A percentile compares a stretch with the other conserved stretches of the same genome.
Conservation (phyloP, 169 alveolate species). For the Eimeria sp. region DNA sequence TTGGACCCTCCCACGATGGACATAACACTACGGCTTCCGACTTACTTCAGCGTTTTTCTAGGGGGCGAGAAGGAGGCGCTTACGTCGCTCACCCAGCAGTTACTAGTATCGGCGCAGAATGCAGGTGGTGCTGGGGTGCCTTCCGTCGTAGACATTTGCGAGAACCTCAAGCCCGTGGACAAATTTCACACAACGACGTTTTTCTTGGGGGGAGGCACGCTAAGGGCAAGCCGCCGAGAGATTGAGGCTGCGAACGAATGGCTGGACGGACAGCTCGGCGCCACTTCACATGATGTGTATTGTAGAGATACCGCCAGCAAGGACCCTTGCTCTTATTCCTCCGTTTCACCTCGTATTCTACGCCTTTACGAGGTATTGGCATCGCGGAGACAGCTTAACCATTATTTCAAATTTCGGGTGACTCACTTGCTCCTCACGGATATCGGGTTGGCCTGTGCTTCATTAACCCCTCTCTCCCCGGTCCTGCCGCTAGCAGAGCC, state of each 20-base stretch:
- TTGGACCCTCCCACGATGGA: background rate
- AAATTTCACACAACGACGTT: constrained; percentile 39
- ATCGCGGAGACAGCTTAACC: constrained; percentile 40
- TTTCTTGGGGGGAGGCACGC: constrained; percentile 50
- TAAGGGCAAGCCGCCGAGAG: constrained; percentile 1
- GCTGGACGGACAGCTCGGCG: constrained; percentile 1
- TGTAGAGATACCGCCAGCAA: background rate
- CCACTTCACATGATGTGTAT: background rate
- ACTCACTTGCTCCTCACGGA: constrained; percentile 41
- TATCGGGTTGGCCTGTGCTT: constrained; percentile 71
- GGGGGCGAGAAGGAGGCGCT: constrained; percentile 36
- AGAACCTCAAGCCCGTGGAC: background rate
- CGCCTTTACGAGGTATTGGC: constrained; percentile 52
- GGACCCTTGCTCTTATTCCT: background rate
- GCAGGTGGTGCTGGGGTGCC: background rate
- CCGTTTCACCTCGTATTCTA: constrained; percentile 11
- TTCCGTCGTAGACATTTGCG: constrained; percentile 26
- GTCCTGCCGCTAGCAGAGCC: constrained; percentile 47
- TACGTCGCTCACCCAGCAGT: constrained; percentile 20
- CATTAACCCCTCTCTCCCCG: constrained; percentile 25
- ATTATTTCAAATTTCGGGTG: background rate
- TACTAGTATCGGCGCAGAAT: constrained; percentile 1
- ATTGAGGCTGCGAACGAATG: constrained; percentile 50
- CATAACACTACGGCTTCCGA: background rate
- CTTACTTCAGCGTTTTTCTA: background rate